These are phyloP conservation scores for Phoma sp. DNA, from an alignment of 2,329 filamentous ascomycete species.

Conservation along the genomic window DNA sequence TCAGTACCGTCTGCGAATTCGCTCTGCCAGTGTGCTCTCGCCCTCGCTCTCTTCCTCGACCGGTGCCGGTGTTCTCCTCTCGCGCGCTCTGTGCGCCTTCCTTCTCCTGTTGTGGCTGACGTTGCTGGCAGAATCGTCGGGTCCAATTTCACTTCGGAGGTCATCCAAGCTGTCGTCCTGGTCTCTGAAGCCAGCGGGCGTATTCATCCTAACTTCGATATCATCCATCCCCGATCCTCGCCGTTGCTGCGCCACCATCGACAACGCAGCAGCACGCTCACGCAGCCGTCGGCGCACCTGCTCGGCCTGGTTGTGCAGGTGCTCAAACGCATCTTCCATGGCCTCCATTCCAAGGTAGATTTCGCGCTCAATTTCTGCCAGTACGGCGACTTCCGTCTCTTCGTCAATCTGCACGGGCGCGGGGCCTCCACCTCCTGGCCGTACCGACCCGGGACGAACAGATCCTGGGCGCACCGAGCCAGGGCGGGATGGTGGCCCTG, in stretches of 20 bases:
- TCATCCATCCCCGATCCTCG: slow-evolving; percentile 55
- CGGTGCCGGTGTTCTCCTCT: slow-evolving; percentile 74
- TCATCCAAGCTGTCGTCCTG: slow-evolving; percentile 50
- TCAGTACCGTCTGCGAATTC: slow-evolving; percentile 38
- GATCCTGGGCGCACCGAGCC: slow-evolving; percentile 29
- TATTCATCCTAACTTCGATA: slow-evolving; percentile 55
- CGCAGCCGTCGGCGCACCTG: slow-evolving; percentile 78
- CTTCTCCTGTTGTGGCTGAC: slow-evolving; percentile 75
- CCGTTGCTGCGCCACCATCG: slow-evolving; percentile 67
- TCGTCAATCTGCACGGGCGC: slow-evolving; percentile 89
- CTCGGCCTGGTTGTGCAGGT: slow-evolving; percentile 85
- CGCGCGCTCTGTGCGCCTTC: slow-evolving; percentile 71
- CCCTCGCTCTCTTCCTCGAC: slow-evolving; percentile 64
- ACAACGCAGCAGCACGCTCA: slow-evolving; percentile 81
- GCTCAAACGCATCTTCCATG: slow-evolving; percentile 92
- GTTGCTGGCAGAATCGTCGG: slow-evolving; percentile 82
- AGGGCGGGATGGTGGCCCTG: slow-evolving; percentile 27
- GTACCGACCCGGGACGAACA: slow-evolving; percentile 47
- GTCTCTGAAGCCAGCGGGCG: slow-evolving; percentile 53
- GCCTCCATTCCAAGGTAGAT: slow-evolving; percentile 95
- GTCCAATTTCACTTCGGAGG: slow-evolving; percentile 64
- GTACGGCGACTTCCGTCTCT: slow-evolving; percentile 87
- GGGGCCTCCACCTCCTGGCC: slow-evolving; percentile 36
- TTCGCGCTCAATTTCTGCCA: slow-evolving; percentile 90
- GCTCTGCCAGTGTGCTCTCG: slow-evolving; percentile 35